These are phyloP conservation scores for Begonia masoniana DNA, from an alignment of 306 rosid genomes.

Conservation along the genomic window DNA sequence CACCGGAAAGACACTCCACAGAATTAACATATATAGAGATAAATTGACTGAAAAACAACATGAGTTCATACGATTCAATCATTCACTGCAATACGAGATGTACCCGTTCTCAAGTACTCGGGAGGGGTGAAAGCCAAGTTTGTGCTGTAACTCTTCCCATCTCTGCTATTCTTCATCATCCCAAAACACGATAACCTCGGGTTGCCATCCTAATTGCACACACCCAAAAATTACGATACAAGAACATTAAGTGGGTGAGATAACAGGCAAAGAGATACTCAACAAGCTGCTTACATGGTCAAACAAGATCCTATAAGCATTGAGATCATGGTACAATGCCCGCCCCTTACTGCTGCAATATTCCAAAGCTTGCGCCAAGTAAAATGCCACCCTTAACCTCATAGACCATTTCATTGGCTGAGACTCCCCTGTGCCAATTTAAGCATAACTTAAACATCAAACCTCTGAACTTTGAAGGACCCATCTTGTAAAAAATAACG, in stretches of 20 bases:
- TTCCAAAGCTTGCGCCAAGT: conserved; percentile 83
- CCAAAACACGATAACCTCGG: neutral
- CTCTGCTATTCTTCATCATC: neutral
- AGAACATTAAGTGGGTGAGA: conserved; percentile 8
- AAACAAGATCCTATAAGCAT: conserved; percentile 75
- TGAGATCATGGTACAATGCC: conserved; percentile 88
- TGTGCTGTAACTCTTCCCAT: conserved; percentile 1
- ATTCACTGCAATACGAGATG: no score
- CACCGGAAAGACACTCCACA: no score
- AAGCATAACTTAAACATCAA: neutral
- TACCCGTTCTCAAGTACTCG: neutral
- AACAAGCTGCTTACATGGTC: conserved; percentile 36
- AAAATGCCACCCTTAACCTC: conserved; percentile 82
- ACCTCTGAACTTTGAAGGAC: no score
- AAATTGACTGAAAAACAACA: no score
- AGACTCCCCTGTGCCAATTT: conserved; percentile 46
- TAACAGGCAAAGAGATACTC: neutral
- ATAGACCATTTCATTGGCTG: conserved; percentile 94
- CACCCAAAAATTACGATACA: no score
- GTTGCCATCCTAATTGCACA: neutral
- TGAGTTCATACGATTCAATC: no score
- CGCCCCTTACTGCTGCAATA: conserved; percentile 80
- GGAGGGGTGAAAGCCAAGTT: neutral
- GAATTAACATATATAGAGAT: no score
- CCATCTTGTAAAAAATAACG: no score